Base-by-base conservation (phyloP, 2,329 filamentous ascomycete species). In the Aspergillus tanneri region DNA sequence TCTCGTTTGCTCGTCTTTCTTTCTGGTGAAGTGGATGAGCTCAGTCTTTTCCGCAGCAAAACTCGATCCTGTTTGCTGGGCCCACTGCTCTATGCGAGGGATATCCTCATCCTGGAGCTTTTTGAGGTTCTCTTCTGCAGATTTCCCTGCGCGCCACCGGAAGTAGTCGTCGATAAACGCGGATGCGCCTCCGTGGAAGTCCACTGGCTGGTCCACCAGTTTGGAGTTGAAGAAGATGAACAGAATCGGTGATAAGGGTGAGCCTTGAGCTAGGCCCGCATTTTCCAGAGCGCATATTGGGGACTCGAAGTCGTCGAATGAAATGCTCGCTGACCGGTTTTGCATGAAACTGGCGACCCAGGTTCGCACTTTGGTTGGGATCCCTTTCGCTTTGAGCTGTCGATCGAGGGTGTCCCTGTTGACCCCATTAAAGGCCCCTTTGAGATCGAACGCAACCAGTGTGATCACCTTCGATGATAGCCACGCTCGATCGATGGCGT, bases 211-310 rank as follows among this genome's bases (percentile, higher is more conserved):
- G 28, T 71, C 52, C 2, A 72, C 63, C 7, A 71, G 58, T 37
- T 71, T 63, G 21, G 59, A 58, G 43, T 72, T 71, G 47, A 66
- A 71, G 57, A 69, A 67, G 14, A 66, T 56, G 44, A 68, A 72
- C 3, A 69, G 51, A 11, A 68, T 63, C 0, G 60, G 65, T 0
- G 65, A 72, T 0, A 73, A 49, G 1, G 60, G 66, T 0, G 65
- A 72, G 1, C 56, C 56, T 32, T 61, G 50, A 5, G 54, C 54
- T 6, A 60, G 53, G 10, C 51, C 53, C 7, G 54, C 45, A 10
- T 60, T 50, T 5, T 30, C 32, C 6, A 58, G 50, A 0, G 38
- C 30, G 1, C 21, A 5, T 1, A 18, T 21, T 16, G 52, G 43
- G 4, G 48, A 49, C n/a, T 50, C 10, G 25, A 50, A 58, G 37